Base-by-base conservation (phyloP, 2,329 filamentous ascomycete genomes). In the Myrmaecium sp. region DNA sequence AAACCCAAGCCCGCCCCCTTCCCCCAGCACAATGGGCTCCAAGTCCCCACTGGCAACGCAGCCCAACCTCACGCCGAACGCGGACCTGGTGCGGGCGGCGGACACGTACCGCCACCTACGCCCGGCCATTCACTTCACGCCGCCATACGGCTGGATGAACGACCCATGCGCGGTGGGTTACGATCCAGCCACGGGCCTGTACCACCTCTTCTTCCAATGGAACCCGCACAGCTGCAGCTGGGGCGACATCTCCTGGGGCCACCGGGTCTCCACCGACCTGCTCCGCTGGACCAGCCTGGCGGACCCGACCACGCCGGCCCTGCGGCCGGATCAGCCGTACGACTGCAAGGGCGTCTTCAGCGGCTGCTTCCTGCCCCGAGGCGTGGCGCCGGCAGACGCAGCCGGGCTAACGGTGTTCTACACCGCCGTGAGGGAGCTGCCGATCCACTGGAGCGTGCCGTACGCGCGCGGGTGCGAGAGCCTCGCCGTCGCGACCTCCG, bases 161-260 rank as follows among this genome's bases (percentile, higher is more conserved):
- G 55, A 58, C 23, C 56, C 56, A 4, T 58, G 54, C 33, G 56
- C 46, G 2, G 44, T 48, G 3, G 47, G 48, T 12, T 57, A 53
- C 28, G 52, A 58, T 24, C 43, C 51, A 3, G 27, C 30, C 12
- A 57, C 51, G 6, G 41, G 43, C 4, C 34, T 48, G 5, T 59
- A 58, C 22, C 55, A 58, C 29, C 12, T 58, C 2, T 48, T 43
- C 11, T 59, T 51, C 25, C 55, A 60, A 39, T 57, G 53, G 45
- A 58, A 57, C 32, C 53, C 52, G 0, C 41, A 44, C 15, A 46
- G 46, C 5, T 50, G 53, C 15, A 47, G 54, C 18, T 57, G 53
- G 50, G 55, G 51, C 6, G 47, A 56, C 21, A 50, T 58, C 6
- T 46, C 47, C 4, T 60, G 56, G 56, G 52, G 53, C 4, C 42